A percentile compares a stretch with the other conserved stretches of the same genome.
Conservation (phyloP, 1,139 yeast genomes). For the Wickerhamomyces sp. region DNA sequence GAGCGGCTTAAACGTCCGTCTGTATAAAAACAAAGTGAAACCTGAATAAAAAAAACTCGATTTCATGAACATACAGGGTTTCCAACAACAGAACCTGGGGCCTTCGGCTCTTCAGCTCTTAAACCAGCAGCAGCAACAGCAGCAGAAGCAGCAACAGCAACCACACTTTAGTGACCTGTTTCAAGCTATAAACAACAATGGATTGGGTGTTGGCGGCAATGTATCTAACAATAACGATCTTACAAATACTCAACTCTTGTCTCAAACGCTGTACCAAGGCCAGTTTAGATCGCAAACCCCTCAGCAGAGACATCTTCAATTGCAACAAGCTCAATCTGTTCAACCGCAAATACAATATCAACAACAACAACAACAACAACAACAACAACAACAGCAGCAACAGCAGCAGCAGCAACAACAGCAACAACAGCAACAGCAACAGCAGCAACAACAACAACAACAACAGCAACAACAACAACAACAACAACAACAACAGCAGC, state of each 20-base stretch:
- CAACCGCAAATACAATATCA: conserved; percentile 26
- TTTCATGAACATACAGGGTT: conserved; percentile 22
- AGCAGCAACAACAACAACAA: conserved; percentile 26
- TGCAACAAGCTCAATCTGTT: conserved; percentile 24
- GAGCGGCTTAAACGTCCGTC: too few species aligned
- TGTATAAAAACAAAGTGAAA: too few species aligned
- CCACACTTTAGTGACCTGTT: conserved; percentile 29
- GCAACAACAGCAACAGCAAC: conserved; percentile 23
- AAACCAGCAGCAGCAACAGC: conserved; percentile 12
- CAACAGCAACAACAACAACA: conserved; percentile 23
- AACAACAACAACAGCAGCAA: conserved; percentile 24
- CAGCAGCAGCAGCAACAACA: conserved; percentile 27
- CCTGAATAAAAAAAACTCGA: not conserved
- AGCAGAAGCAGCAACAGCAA: conserved; percentile 11
- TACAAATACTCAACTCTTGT: conserved; percentile 30
- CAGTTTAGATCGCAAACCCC: conserved; percentile 26
- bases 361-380: conserved; percentile 28
- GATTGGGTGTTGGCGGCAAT: conserved; percentile 1
- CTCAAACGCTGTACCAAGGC: conserved; percentile 36
- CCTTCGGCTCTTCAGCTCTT: conserved; percentile 20
- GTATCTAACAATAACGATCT: conserved; percentile 11
- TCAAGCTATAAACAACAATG: conserved; percentile 26
- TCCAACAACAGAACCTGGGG: conserved; percentile 16
- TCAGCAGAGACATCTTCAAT: conserved; percentile 30
- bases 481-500: conserved; percentile 22